Base-by-base conservation (phyloP, 345 rosid species). In the Chamaenerion angustifolium region DNA sequence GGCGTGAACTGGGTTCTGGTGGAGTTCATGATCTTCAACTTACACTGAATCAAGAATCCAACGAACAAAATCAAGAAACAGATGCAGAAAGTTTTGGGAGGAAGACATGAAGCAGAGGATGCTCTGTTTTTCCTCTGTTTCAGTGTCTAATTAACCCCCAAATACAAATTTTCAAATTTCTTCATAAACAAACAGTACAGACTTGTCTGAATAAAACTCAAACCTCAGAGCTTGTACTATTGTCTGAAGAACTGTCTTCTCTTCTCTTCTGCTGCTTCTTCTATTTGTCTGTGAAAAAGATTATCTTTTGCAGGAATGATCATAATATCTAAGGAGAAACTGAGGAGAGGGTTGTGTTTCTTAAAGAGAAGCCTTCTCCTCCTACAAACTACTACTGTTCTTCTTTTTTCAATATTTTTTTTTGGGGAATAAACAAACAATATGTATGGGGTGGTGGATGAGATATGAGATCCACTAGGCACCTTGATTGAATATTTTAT, bases 1-100 rank as follows among this genome's bases (percentile, higher is more conserved):
- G 82, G 61, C 49, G 83, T 79, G 64, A 87, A 84, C 68, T 84
- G 93, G 40, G 90, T 55, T 8, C 90, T 71, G 2, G 92, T 46
- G 48, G 93, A 73, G 73, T 84, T 77, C 98, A 92, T 92, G 64
- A 59, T 77, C 67, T 56, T 59, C 67, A 15, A 11, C 16, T 37
- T 7, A 6, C 16, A 18, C 9, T 16, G 16, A 31, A 53, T 42
- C 37, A 11, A 9, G 11, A 15, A 40, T 3, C 45, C 18, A 31
- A 31, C 5, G 37, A 7, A 8, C 37, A 31, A 31, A 21, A 7
- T 31, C 37, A 31, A 31, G 37, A 31, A 31, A 31, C 10, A 31
- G 6, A 4, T 31, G 37, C 37, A 31, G 37, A 31, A 5, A 31
- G 25, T 21, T 21, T 21, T 21, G 3, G 25, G 25, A 21, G 4